phyloP scores from a whole-genome alignment of 345 rosid species.

The Hibiscus mutabilis region DNA sequence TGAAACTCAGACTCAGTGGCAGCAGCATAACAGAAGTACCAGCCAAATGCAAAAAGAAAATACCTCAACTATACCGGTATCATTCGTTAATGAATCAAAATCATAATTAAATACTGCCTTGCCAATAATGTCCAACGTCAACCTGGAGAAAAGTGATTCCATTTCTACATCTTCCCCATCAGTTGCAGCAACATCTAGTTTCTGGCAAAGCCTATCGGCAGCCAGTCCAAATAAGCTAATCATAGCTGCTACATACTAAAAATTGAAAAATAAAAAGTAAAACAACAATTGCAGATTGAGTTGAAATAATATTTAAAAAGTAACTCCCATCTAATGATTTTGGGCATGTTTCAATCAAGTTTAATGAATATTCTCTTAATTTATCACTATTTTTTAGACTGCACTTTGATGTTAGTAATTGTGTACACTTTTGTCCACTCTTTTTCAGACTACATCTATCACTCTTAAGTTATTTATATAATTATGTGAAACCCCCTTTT shows the following conservation, averaged over 20 bases:
- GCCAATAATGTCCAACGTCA: conserved; percentile 90
- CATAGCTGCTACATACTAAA: conserved; percentile 91
- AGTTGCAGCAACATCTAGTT: conserved; percentile 72
- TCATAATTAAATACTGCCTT: conserved; percentile 94
- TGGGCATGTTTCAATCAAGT: background rate
- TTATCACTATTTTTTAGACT: background rate
- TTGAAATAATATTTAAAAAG: background rate
- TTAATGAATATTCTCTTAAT: background rate
- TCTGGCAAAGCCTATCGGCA: conserved; percentile 77
- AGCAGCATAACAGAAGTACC: background rate
- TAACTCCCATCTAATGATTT: background rate
- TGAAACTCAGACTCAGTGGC: background rate
- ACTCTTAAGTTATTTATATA: background rate
- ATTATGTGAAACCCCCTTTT: background rate
- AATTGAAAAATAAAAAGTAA: conserved; percentile 11
- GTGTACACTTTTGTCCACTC: background rate
- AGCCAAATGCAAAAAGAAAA: conserved; percentile 6
- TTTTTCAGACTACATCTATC: background rate
- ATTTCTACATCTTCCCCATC: conserved; percentile 81
- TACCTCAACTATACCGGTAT: conserved; percentile 96
- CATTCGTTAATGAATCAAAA: conserved; percentile 85
- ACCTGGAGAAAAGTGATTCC: conserved; percentile 93
- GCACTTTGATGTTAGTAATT: background rate
- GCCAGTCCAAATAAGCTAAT: conserved; percentile 76
- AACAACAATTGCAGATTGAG: background rate